Conservation (phyloP, 208 protist genomes). For the Crithidia mellificae region DNA sequence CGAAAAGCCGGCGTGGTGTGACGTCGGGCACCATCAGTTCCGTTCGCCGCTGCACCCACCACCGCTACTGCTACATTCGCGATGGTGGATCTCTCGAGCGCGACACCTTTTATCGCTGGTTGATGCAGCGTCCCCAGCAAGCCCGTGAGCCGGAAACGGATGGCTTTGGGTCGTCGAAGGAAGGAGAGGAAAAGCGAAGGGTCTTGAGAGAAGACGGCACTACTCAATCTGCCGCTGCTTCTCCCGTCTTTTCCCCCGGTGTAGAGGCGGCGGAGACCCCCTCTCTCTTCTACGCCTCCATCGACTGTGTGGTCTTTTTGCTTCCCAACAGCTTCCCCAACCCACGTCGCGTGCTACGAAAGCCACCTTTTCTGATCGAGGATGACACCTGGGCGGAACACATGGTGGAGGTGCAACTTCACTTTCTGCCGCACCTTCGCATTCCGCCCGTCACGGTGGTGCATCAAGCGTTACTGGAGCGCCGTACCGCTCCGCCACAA, state of each 20-base stretch:
- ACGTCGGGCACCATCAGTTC: slow-evolving; percentile 32
- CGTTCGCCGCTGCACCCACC: slow-evolving; percentile 63
- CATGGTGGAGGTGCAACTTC: slow-evolving; percentile 68
- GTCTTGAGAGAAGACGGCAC: too few species aligned
- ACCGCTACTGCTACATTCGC: slow-evolving; percentile 79
- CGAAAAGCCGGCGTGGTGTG: slow-evolving; percentile 21
- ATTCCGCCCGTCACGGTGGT: slow-evolving; percentile 58
- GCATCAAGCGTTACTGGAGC: slow-evolving; percentile 60
- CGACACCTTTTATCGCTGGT: slow-evolving; percentile 76
- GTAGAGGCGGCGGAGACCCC: slow-evolving; percentile 22
- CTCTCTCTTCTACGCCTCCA: slow-evolving; percentile 68
- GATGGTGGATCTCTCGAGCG: slow-evolving; percentile 51
- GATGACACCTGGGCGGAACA: slow-evolving; percentile 88
- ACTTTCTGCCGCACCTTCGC: slow-evolving; percentile 58
- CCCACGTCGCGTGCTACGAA: slow-evolving; percentile 51
- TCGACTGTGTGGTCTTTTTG: slow-evolving; percentile 72
- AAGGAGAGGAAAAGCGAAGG: too few species aligned
- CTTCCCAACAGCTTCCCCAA: slow-evolving; percentile 75
- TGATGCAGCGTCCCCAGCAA: slow-evolving; percentile 19
- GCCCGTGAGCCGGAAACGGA: background rate
- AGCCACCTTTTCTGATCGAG: slow-evolving; percentile 77
- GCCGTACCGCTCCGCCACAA: slow-evolving; percentile 11
- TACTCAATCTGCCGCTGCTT: background rate
- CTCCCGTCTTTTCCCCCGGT: background rate
- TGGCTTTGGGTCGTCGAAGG: too few species aligned